Base-by-base conservation (phyloP, 2,329 filamentous ascomycete species). In the Colletotrichum viniferum region DNA sequence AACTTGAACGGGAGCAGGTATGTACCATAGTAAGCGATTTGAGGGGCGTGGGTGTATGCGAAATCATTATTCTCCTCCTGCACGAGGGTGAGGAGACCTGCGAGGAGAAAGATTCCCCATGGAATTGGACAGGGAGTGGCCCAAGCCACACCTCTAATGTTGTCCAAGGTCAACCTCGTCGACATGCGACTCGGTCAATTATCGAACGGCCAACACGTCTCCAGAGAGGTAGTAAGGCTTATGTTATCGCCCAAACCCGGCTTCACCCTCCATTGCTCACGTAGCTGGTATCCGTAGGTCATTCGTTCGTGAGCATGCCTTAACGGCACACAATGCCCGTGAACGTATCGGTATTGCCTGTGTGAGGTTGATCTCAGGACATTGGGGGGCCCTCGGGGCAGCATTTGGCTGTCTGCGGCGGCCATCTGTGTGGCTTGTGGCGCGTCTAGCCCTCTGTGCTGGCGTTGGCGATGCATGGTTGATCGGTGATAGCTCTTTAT, bases 381-480 rank as follows among this genome's bases (percentile, higher is more conserved):
- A 30, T 38, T 72, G 68, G 32, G 32, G 32, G 32, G 24, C 62
- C 28, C 52, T 43, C 32, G 43, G 32, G 30, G 56, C 30, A 43
- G 62, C 38, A 55, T 74, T 61, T 18, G 18, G 69, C 62, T 75
- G 63, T 56, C 55, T 55, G 30, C 73, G 38, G 63, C 69, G 69
- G 56, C 55, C 61, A 38, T 48, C 73, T 34, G 62, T 75, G 73
- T 73, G 69, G 73, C 73, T 75, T 73, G 63, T 71, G 21, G 32
- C 24, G 52, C 62, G 63, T n/a, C 38, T 36, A 55, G 56, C n/a
- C 34, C 14, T 60, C 26, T 16, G 13, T 71, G 18, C 32, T 61
- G 63, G 43, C 43, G 12, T 24, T 16, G 24, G 67, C 43, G 60
- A 38, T 65, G 48, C 55, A 58, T 38, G 36, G 72, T 60, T 55